Evolutionary conservation across 1,284 basidiomycete genomes (phyloP).

Genomic region (Boletus coffeatus): DNA sequence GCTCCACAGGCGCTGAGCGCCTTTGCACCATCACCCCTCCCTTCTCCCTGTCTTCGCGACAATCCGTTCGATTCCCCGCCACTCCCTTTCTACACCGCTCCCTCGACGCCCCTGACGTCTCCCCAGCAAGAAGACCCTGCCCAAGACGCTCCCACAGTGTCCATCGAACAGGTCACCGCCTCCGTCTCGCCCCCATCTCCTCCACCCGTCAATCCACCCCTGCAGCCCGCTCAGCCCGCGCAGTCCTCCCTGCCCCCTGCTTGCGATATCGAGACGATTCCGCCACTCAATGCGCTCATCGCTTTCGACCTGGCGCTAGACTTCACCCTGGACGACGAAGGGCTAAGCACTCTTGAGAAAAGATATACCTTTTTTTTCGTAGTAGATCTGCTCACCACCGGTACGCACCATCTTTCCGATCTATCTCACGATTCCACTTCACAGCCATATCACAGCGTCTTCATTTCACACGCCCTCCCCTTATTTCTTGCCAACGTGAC

Average conservation of each 20-base stretch:
- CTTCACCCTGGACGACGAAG: slow-evolving; percentile 63
- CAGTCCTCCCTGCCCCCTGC: neutral
- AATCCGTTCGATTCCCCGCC: slow-evolving; percentile 30
- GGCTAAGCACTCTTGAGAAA: slow-evolving; percentile 77
- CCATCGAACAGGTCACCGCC: slow-evolving; percentile 21
- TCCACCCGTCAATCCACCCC: slow-evolving; percentile 16
- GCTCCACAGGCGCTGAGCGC: slow-evolving; percentile 25
- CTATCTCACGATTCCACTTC: slow-evolving; percentile 8
- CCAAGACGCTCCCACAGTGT: slow-evolving; percentile 11
- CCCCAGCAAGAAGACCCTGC: slow-evolving; percentile 30
- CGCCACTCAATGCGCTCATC: slow-evolving; percentile 23
- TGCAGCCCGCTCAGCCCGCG: slow-evolving; percentile 13
- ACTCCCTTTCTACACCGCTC: slow-evolving; percentile 32
- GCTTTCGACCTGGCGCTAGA: slow-evolving; percentile 41
- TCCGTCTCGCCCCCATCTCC: slow-evolving; percentile 21
- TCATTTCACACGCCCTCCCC: slow-evolving; percentile 79
- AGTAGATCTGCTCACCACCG: slow-evolving; percentile 80
- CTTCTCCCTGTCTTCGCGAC: slow-evolving; percentile 25
- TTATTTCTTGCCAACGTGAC: slow-evolving; percentile 71
- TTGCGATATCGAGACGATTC: slow-evolving; percentile 30
- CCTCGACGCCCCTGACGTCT: slow-evolving; percentile 32
- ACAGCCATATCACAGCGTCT: slow-evolving; percentile 43
- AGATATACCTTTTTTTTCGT: slow-evolving; percentile 90
- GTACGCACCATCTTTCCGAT: slow-evolving; percentile 30
- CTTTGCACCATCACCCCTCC: slow-evolving; percentile 19